Conservation (phyloP, 1,284 basidiomycete genomes). For the Cyathus olla region DNA sequence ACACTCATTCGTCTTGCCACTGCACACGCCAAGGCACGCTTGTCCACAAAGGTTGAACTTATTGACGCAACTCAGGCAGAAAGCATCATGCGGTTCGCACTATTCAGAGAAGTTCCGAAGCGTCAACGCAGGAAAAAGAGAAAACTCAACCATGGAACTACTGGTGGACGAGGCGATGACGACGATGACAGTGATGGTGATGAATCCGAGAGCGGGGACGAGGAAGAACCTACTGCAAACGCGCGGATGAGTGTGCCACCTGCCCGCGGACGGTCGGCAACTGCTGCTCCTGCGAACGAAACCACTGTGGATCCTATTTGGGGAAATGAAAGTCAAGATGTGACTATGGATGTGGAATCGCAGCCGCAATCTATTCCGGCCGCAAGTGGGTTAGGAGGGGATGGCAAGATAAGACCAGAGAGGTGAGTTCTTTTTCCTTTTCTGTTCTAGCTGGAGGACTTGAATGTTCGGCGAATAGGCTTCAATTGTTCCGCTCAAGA, state of each 20-base stretch:
- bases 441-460: constrained; percentile 4
- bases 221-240: constrained; percentile 49
- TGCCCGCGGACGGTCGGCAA: constrained; percentile 22
- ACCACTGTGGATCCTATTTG: constrained; percentile 61
- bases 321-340: constrained; percentile 74
- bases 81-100: constrained; percentile 95
- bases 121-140: constrained; percentile 82
- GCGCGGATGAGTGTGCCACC: constrained; percentile 63
- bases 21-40: constrained; percentile 96
- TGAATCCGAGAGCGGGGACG: neutral
- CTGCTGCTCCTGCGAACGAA: constrained; percentile 44
- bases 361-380: constrained; percentile 28
- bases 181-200: constrained; percentile 64
- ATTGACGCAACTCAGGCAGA: constrained; percentile 93
- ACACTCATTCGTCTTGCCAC: constrained; percentile 98
- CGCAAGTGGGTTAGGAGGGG: constrained; percentile 44
- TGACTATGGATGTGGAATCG: constrained; percentile 63
- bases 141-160: constrained; percentile 74
- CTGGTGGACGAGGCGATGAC: constrained; percentile 51
- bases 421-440: constrained; percentile 54
- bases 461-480: constrained; percentile 49
- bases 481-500: constrained; percentile 83
- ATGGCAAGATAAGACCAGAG: constrained; percentile 61
- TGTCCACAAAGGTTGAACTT: constrained; percentile 89
- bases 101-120: constrained; percentile 98